Evolutionary conservation across 805 yeast species (phyloP).

Genomic region (Cyberlindnera meyerae): DNA sequence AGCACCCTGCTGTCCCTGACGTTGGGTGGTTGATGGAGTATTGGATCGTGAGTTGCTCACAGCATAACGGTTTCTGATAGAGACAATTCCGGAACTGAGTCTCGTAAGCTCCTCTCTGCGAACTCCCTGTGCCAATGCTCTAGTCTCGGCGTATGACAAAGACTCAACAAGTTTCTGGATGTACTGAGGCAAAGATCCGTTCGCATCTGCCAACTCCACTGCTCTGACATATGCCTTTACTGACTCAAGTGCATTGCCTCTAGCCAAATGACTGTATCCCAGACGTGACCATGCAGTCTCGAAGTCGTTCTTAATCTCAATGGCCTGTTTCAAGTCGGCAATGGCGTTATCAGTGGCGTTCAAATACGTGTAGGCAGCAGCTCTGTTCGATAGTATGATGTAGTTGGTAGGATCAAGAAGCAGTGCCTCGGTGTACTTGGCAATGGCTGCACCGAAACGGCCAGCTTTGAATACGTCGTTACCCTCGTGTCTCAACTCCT

Average conservation of each 20-base stretch:
- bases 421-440: constrained; percentile 34
- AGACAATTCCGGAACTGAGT: constrained; percentile 5
- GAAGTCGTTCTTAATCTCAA: constrained; percentile 29
- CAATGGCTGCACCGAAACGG: constrained; percentile 28
- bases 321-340: constrained; percentile 30
- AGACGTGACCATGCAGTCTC: constrained; percentile 37
- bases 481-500: constrained; percentile 16
- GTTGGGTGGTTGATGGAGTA: neutral
- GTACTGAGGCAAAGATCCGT: constrained; percentile 11
- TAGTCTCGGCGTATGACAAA: constrained; percentile 13
- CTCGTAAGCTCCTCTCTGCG: constrained; percentile 7
- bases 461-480: constrained; percentile 15
- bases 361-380: constrained; percentile 35
- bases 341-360: constrained; percentile 33
- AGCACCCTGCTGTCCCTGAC: too few relatives aligned
- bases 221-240: constrained; percentile 34
- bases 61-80: constrained; percentile 6
- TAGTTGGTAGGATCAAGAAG: constrained; percentile 28
- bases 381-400: constrained; percentile 35
- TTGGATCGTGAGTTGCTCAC: neutral
- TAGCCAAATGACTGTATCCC: constrained; percentile 31
- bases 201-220: constrained; percentile 20
- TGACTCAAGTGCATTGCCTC: constrained; percentile 34
- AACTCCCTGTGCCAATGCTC: constrained; percentile 17
- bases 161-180: constrained; percentile 15